Conservation (phyloP, 371 early-diverging fungal species). For the Mucor lusitanicus region DNA sequence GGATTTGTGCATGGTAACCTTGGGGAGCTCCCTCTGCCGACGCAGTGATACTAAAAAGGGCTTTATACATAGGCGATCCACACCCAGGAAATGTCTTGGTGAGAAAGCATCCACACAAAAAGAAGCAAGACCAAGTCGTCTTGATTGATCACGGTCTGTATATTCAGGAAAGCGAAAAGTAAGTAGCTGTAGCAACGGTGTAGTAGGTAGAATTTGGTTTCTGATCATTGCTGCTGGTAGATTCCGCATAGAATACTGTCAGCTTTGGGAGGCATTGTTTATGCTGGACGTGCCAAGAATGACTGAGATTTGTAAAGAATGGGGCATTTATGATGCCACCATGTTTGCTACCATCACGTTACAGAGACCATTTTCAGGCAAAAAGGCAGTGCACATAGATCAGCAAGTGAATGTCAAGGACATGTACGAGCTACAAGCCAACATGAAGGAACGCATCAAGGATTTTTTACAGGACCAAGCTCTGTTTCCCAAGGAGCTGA, state of each 20-base stretch:
- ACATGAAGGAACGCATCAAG: conserved; percentile 71
- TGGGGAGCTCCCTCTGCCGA: too few relatives aligned
- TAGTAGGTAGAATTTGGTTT: not conserved
- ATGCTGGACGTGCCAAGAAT: conserved; percentile 67
- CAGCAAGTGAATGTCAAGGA: conserved; percentile 48
- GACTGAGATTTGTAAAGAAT: conserved; percentile 62
- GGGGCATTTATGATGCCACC: conserved; percentile 86
- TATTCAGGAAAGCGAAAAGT: conserved; percentile 67
- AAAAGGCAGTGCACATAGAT: conserved; percentile 54
- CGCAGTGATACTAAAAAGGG: not conserved
- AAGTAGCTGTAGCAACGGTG: conserved; percentile 45
- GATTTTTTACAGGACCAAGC: conserved; percentile 74
- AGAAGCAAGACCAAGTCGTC: conserved; percentile 54
- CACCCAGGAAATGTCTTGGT: conserved; percentile 90
- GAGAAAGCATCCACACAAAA: conserved; percentile 65
- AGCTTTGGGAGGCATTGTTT: conserved; percentile 88
- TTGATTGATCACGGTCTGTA: conserved; percentile 95
- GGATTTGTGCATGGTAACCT: conserved; percentile 88
- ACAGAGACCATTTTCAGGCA: conserved; percentile 71
- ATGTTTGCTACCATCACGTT: conserved; percentile 86
- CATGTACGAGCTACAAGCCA: conserved; percentile 72
- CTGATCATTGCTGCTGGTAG: conserved; percentile 9
- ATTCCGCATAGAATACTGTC: conserved; percentile 81
- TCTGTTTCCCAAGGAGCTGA: conserved; percentile 81
- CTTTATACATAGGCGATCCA: conserved; percentile 66